phyloP scores from a whole-genome alignment of 805 yeast genomes.

The Wickerhamiella vanderwaltii region DNA sequence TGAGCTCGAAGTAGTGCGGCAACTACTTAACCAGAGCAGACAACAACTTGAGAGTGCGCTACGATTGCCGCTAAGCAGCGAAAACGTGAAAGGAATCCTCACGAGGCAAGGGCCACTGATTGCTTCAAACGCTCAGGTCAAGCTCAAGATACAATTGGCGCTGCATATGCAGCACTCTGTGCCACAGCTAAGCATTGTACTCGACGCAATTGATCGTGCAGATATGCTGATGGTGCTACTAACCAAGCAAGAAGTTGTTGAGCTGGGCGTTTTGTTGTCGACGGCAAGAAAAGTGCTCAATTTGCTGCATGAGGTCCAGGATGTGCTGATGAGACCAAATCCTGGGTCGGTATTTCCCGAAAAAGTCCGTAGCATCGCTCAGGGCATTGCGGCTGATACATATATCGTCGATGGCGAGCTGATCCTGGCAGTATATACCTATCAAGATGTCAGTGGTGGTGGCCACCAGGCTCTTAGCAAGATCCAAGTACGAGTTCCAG shows the following conservation, averaged over 20 bases:
- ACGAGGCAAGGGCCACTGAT: conserved; percentile 8
- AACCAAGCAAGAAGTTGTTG: neutral
- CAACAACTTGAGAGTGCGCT: conserved; percentile 5
- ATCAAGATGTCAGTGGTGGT: conserved; percentile 4
- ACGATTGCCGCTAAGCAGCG: conserved; percentile 8
- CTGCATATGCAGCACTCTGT: neutral
- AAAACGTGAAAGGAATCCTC: conserved; percentile 6
- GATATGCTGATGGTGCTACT: neutral
- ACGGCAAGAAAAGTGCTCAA: neutral
- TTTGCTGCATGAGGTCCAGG: neutral
- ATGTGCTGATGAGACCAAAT: neutral
- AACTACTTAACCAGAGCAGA: conserved; percentile 2
- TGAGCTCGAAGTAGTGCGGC: conserved; percentile 15
- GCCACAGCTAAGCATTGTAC: conserved; percentile 7
- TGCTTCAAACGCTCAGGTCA: neutral
- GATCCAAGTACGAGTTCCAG: neutral
- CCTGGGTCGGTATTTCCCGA: conserved; percentile 7
- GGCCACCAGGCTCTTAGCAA: conserved; percentile 8
- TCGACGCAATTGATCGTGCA: neutral
- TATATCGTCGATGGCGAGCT: conserved; percentile 9
- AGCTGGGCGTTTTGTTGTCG: neutral
- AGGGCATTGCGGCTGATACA: conserved; percentile 6
- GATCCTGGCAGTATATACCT: conserved; percentile 4
- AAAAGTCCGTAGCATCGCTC: neutral
- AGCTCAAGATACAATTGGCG: neutral